phyloP scores from a whole-genome alignment of 225 moss, liverwort and hornwort genomes.

The Anthoceros angustus region DNA sequence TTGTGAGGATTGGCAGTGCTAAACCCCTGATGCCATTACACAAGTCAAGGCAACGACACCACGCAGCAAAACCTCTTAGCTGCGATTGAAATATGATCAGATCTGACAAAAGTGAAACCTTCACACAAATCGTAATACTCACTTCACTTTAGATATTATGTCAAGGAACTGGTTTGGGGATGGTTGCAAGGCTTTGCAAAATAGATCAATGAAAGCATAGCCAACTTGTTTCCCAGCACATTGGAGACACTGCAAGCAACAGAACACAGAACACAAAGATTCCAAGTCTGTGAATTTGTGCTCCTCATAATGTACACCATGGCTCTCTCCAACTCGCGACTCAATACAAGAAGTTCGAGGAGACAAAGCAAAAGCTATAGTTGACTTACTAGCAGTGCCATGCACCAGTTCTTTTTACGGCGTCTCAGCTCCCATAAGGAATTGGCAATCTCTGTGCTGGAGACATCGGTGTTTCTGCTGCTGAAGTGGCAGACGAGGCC shows the following conservation, averaged over 20 bases:
- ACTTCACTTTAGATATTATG: conserved; percentile 24
- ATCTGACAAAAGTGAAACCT: neutral
- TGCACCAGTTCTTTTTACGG: conserved; percentile 59
- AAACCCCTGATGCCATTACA: conserved; percentile 49
- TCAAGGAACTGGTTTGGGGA: neutral
- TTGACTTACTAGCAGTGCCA: conserved; percentile 48
- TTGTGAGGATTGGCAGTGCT: conserved; percentile 30
- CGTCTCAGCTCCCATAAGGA: conserved; percentile 51
- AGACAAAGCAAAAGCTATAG: neutral
- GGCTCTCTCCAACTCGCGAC: neutral
- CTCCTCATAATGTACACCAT: conserved; percentile 6
- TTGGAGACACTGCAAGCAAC: conserved; percentile 35
- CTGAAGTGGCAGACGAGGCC: conserved; percentile 1
- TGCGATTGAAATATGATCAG: neutral
- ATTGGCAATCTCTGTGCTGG: conserved; percentile 39
- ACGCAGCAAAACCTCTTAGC: neutral
- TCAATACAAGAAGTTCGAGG: neutral
- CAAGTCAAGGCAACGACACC: neutral
- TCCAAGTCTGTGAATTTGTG: neutral
- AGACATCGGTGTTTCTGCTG: conserved; percentile 1
- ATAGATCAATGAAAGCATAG: conserved; percentile 41
- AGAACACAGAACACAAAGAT: too few relatives aligned
- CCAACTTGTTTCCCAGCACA: conserved; percentile 54
- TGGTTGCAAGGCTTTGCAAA: conserved; percentile 30
- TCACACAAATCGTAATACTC: neutral